Conservation (phyloP, 305 asterid genomes). For the Solanum hybrid region DNA sequence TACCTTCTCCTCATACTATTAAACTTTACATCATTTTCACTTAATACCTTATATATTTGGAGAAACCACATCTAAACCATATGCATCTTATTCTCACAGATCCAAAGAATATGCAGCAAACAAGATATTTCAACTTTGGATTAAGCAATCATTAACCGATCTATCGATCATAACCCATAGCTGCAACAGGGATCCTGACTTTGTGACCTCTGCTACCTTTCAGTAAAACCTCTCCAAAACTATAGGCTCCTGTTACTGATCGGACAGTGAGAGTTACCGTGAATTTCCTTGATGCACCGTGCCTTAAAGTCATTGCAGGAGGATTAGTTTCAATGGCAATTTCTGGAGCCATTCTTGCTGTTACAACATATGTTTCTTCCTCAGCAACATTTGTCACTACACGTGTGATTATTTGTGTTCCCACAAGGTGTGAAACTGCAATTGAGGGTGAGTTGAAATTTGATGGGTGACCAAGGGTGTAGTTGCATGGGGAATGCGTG, state of each 20-base stretch:
- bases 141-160: neutral
- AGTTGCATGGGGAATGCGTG: conserved; percentile 79
- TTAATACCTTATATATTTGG: conserved; percentile 16
- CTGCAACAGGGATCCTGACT: conserved; percentile 76
- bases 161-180: conserved; percentile 67
- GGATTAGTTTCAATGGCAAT: conserved; percentile 82
- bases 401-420: conserved; percentile 71
- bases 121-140: neutral
- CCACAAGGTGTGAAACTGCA: conserved; percentile 80
- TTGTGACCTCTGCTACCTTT: conserved; percentile 92
- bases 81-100: conserved; percentile 34
- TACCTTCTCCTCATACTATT: conserved; percentile 38
- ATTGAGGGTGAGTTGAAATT: conserved; percentile 85
- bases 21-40: conserved; percentile 36
- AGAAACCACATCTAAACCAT: conserved; percentile 27
- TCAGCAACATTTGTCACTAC: conserved; percentile 73
- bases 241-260: conserved; percentile 62
- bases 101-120: conserved; percentile 40
- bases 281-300: conserved; percentile 54
- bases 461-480: conserved; percentile 79
- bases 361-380: conserved; percentile 85
- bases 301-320: conserved; percentile 83
- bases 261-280: conserved; percentile 69
- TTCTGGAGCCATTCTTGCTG: conserved; percentile 85
- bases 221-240: conserved; percentile 82